Base-by-base conservation (phyloP, 805 yeast species). In the Kodamaea nitidulidarum region DNA sequence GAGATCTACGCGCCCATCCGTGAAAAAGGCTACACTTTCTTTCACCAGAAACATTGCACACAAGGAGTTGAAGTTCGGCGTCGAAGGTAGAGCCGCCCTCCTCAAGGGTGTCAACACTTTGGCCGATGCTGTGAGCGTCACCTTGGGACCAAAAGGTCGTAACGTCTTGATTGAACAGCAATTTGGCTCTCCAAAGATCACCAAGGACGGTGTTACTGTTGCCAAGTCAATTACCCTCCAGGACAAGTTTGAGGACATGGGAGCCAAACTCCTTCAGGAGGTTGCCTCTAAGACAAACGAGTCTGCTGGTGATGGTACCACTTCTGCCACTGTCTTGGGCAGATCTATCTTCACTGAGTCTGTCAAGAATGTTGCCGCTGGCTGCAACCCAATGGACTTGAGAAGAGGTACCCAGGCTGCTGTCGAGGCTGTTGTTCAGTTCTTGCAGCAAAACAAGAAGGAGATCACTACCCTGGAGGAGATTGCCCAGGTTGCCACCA, bases 141-240 rank as follows among this genome's bases (percentile, higher is more conserved):
- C 98, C 27, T 73, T 91, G 46, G 98, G 98, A 38, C 98, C 98
- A 55, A 90, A 90, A 66, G 98, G 98, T 58, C 83, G 98, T 68
- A 91, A 88, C 56, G 98, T 88, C 27, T 76, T 91, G 53, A 90
- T 93, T 60, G 98, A 91, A 71, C 98, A 93, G 71, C 84, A 87
- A 47, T 93, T 87, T 52, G 97, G 96, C 50, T 78, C 95, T 38
- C 98, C 98, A 54, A 91, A 91, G 74, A 91, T 91, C 75, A 91
- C 98, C 67, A 91, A 91, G 73, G 98, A 91, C 64, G 98, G 98
- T 78, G 97, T 88, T 38, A 88, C 98, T 34, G 97, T 91, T 44
- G 98, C 98, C 46, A 79, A 76, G 58, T 81, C 95, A 40, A 80
- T 91, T 55, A 76, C 78, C 30, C 71, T 93, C 51, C 71, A 83